Conservation (phyloP, 768 basidiomycete genomes). For the Suillus placidus region DNA sequence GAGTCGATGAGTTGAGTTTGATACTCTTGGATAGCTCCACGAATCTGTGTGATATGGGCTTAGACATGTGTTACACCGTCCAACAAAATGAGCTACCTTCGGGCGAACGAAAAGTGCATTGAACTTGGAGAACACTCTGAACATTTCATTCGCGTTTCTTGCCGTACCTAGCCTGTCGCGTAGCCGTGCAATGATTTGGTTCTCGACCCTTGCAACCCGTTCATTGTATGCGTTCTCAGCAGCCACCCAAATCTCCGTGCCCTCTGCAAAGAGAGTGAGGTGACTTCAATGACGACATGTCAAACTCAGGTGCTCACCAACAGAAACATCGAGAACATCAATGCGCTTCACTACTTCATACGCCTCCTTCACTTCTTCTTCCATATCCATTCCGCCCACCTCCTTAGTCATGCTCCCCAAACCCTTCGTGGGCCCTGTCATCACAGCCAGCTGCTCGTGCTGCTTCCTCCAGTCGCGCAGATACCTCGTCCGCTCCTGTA, state of each 20-base stretch:
- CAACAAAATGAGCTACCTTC: conserved; percentile 58
- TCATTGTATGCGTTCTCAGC: conserved; percentile 99
- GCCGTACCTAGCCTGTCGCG: conserved; percentile 93
- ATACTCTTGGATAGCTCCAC: conserved; percentile 98
- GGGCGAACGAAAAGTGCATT: conserved; percentile 96
- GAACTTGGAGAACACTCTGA: conserved; percentile 98
- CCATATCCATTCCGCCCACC: conserved; percentile 94
- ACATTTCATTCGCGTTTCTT: conserved; percentile 99
- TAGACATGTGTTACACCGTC: background rate
- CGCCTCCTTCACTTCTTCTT: conserved; percentile 93
- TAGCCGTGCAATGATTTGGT: conserved; percentile 94
- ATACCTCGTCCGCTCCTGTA: conserved; percentile 87
- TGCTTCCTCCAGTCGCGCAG: conserved; percentile 93
- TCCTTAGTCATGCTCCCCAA: conserved; percentile 73
- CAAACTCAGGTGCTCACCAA: conserved; percentile 55
- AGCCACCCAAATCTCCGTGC: conserved; percentile 96
- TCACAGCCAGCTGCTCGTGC: conserved; percentile 95
- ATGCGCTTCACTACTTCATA: conserved; percentile 98
- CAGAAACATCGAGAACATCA: conserved; percentile 92
- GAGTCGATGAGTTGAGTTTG: conserved; percentile 98
- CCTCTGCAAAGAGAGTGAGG: conserved; percentile 56
- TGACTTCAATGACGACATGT: background rate
- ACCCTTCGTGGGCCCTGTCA: conserved; percentile 95
- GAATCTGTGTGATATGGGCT: conserved; percentile 56
- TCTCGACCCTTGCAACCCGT: conserved; percentile 95